A percentile compares a stretch with the other conserved stretches of the same genome.
phyloP scores from a whole-genome alignment of 1,284 basidiomycete genomes.

The Porodaedalea pini region DNA sequence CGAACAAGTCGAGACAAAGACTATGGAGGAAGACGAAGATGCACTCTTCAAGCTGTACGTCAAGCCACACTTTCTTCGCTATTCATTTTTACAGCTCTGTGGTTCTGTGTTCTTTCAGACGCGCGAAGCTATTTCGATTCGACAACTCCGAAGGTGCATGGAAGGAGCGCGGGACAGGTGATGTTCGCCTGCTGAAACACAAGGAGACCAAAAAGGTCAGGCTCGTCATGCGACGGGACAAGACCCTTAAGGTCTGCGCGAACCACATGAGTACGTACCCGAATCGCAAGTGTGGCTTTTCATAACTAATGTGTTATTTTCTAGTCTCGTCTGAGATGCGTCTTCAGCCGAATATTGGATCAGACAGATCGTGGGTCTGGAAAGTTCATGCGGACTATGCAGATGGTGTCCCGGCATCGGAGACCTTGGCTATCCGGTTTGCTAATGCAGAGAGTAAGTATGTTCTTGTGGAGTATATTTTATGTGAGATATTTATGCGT shows the following conservation, averaged over 20 bases:
- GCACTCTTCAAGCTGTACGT: constrained; percentile 95
- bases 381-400: constrained; percentile 95
- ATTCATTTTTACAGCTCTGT: constrained; percentile 7
- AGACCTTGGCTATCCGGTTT: constrained; percentile 98
- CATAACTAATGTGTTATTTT: constrained; percentile 10
- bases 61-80: constrained; percentile 22
- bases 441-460: constrained; percentile 92
- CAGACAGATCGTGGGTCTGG: constrained; percentile 99
- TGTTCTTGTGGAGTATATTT: constrained; percentile 13
- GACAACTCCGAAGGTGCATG: constrained; percentile 80
- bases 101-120: constrained; percentile 50
- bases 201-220: constrained; percentile 89
- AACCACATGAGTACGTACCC: constrained; percentile 86
- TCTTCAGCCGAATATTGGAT: constrained; percentile 97
- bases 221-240: constrained; percentile 99
- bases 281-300: constrained; percentile 2
- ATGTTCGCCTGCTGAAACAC: constrained; percentile 86
- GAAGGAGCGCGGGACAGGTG: constrained; percentile 96
- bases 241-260: constrained; percentile 99
- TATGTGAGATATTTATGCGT: constrained; percentile 11
- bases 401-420: constrained; percentile 82
- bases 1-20: constrained; percentile 94
- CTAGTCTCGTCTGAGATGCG: constrained; percentile 89
- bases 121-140: constrained; percentile 98
- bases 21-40: constrained; percentile 93